phyloP scores from a whole-genome alignment of 768 basidiomycete genomes.

The Infundibulicybe gibba region DNA sequence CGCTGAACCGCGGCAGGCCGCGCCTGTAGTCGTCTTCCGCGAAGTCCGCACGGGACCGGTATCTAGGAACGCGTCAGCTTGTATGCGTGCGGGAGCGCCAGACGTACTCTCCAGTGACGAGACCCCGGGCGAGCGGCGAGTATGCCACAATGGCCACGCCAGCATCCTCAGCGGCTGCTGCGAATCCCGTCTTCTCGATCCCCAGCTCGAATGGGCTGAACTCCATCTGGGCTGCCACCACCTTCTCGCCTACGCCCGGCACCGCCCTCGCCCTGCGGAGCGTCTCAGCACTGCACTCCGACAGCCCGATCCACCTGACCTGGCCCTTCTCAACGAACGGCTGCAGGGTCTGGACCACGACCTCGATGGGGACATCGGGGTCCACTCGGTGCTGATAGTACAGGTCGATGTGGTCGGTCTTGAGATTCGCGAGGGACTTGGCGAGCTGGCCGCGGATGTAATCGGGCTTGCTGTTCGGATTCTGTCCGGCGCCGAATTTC shows the following conservation, averaged over 20 bases:
- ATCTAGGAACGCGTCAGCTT: neutral
- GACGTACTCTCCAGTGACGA: constrained; percentile 27
- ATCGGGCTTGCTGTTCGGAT: constrained; percentile 4
- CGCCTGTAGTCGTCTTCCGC: neutral
- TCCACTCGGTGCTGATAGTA: constrained; percentile 29
- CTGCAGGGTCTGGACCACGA: constrained; percentile 24
- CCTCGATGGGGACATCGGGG: constrained; percentile 25
- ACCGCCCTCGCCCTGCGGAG: constrained; percentile 26
- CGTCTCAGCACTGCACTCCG: constrained; percentile 23
- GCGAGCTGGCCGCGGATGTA: constrained; percentile 7
- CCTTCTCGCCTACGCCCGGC: constrained; percentile 17
- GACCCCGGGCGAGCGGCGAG: constrained; percentile 29
- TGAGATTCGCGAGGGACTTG: constrained; percentile 12
- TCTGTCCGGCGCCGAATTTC: constrained; percentile 18
- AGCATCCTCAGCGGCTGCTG: constrained; percentile 20
- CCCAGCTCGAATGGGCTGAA: constrained; percentile 20
- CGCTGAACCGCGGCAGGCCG: constrained; percentile 30
- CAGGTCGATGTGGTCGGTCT: constrained; percentile 20
- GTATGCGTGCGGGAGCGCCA: too few relatives aligned
- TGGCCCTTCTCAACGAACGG: constrained; percentile 27
- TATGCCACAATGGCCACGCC: constrained; percentile 29
- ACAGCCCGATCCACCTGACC: constrained; percentile 29
- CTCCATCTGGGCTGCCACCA: constrained; percentile 27
- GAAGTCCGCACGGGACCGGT: neutral
- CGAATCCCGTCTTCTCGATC: constrained; percentile 25